Percentiles rank a stretch among this genome's conserved stretches.
These are phyloP conservation scores for Rosa lucieae DNA, from an alignment of 306 rosid species.

Conservation along the genomic window DNA sequence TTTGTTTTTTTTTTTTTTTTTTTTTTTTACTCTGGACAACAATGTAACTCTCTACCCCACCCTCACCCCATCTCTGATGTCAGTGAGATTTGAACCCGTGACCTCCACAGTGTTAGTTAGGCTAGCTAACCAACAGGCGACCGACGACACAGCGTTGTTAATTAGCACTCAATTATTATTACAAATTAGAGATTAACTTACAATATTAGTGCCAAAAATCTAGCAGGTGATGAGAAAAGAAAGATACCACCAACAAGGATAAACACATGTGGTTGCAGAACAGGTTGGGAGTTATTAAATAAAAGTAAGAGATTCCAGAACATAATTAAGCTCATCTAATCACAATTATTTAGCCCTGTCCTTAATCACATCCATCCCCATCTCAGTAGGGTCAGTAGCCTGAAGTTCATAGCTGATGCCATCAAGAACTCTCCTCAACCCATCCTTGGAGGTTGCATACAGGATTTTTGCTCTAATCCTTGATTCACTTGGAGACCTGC, in stretches of 20 bases:
- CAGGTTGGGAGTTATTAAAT: slow-evolving; percentile 38
- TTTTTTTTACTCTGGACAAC: too few relatives aligned
- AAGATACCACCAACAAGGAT: slow-evolving; percentile 21
- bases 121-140: too few relatives aligned
- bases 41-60: too few relatives aligned
- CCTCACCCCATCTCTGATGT: too few relatives aligned
- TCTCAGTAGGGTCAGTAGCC: slow-evolving; percentile 96
- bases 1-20: not conserved
- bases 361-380: slow-evolving; percentile 83
- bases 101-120: too few relatives aligned
- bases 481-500: slow-evolving; percentile 92
- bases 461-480: slow-evolving; percentile 94
- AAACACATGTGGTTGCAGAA: slow-evolving; percentile 22
- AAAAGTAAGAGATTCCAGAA: slow-evolving; percentile 28
- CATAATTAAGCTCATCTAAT: slow-evolving; percentile 20
- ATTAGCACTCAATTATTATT: slow-evolving; percentile 38
- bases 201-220: slow-evolving; percentile 30
- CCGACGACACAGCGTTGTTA: slow-evolving; percentile 8
- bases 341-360: slow-evolving; percentile 50
- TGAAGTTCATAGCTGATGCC: slow-evolving; percentile 90
- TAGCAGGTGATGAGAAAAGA: slow-evolving; percentile 8
- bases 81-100: too few relatives aligned
- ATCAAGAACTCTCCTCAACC: slow-evolving; percentile 88
- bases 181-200: slow-evolving; percentile 41
- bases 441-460: slow-evolving; percentile 95